Conservation (phyloP, 148 eudicot genomes). For the Mesembryanthemum crystallinum region DNA sequence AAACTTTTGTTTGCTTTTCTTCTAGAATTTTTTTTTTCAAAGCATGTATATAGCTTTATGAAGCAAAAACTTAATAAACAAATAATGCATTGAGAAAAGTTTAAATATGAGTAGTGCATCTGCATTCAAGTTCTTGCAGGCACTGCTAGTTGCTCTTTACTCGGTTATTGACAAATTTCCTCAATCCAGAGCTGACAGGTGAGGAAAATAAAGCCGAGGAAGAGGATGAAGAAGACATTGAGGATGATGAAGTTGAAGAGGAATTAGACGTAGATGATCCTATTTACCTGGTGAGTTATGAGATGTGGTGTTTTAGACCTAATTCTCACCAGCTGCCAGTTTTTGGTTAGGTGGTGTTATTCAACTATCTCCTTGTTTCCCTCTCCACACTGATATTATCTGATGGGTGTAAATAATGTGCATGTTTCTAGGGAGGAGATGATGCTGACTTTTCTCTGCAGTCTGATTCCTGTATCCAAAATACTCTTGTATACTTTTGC, state of each 20-base stretch:
- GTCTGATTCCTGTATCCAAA: slow-evolving; percentile 66
- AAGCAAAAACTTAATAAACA: not conserved
- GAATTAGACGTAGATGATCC: slow-evolving; percentile 60
- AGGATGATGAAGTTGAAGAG: slow-evolving; percentile 67
- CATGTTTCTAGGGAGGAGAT: slow-evolving; percentile 48
- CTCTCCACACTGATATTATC: slow-evolving; percentile 2
- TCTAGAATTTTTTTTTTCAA: slow-evolving; percentile 3
- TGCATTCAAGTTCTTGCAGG: not conserved
- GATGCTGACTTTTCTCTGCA: slow-evolving; percentile 47
- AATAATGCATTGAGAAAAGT: too few relatives aligned
- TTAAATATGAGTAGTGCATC: slow-evolving; percentile 1
- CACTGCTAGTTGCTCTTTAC: not conserved
- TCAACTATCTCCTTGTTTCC: not conserved
- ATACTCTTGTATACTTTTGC: slow-evolving; percentile 1
- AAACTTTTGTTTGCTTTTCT: not conserved
- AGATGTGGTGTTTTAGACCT: not conserved
- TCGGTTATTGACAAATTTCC: slow-evolving; percentile 6
- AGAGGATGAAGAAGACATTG: slow-evolving; percentile 65
- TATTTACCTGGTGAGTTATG: slow-evolving; percentile 40
- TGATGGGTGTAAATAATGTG: slow-evolving; percentile 1
- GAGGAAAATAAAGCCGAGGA: slow-evolving; percentile 56
- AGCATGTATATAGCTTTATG: not conserved
- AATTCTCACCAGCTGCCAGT: not conserved
- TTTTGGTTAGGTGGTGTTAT: slow-evolving; percentile 3
- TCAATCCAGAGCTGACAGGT: slow-evolving; percentile 41